Evolutionary conservation across 1,284 basidiomycete genomes (phyloP).

Genomic region (Cutaneotrichosporon dermatis): DNA sequence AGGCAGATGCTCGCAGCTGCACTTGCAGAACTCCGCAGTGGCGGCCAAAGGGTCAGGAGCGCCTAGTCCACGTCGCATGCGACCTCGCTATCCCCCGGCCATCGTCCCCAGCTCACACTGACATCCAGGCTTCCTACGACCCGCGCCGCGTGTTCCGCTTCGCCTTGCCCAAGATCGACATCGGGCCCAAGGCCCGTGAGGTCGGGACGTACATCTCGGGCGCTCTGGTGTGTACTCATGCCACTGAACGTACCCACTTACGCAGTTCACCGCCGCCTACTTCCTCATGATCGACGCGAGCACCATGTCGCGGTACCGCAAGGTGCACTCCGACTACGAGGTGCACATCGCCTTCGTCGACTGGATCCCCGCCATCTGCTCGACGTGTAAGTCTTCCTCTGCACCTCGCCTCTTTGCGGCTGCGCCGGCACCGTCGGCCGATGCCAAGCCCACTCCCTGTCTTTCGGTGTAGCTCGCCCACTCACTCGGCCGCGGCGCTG

Average conservation of each 20-base stretch:
- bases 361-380: constrained; percentile 92
- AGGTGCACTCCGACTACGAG: constrained; percentile 53
- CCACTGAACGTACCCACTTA: no score
- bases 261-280: constrained; percentile 82
- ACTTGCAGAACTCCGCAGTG: no score
- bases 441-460: no score
- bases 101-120: no score
- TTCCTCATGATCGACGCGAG: constrained; percentile 96
- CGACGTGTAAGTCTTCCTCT: constrained; percentile 54
- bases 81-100: no score
- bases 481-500: not conserved
- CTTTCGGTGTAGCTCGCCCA: no score
- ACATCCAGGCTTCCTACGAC: constrained; percentile 64
- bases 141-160: constrained; percentile 72
- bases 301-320: constrained; percentile 72
- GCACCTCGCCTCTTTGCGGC: no score
- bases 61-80: no score
- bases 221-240: constrained; percentile 66
- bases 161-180: constrained; percentile 49
- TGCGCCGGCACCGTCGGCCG: no score
- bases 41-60: no score
- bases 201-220: constrained; percentile 88
- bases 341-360: constrained; percentile 87
- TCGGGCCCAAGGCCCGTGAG: constrained; percentile 55
- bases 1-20: no score